Evolutionary conservation across 2,329 filamentous ascomycete genomes (phyloP).

Genomic region (Exophiala mesophila): DNA sequence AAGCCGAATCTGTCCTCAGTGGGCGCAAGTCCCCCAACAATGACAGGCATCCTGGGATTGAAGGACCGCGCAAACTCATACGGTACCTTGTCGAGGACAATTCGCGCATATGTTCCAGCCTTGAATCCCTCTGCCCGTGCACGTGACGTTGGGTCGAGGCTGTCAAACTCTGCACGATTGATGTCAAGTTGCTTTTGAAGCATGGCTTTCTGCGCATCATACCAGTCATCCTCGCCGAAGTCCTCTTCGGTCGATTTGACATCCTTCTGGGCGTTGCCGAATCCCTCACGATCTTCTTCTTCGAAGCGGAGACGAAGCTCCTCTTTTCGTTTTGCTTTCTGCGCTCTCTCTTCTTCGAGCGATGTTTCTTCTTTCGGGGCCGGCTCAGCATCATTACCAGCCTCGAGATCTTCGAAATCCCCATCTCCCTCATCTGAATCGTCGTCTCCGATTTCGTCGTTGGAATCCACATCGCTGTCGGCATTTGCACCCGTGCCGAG

Average conservation of each 20-base stretch:
- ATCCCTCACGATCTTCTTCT: slow-evolving; percentile 95
- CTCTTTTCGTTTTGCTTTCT: slow-evolving; percentile 87
- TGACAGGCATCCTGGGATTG: slow-evolving; percentile 72
- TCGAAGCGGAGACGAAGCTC: slow-evolving; percentile 93
- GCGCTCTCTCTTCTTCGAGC: slow-evolving; percentile 83
- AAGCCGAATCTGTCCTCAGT: slow-evolving; percentile 96
- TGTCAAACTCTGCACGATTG: slow-evolving; percentile 89
- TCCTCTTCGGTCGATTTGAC: slow-evolving; percentile 68
- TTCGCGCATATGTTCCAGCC: slow-evolving; percentile 87
- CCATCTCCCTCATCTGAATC: slow-evolving; percentile 65
- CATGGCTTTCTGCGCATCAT: slow-evolving; percentile 89
- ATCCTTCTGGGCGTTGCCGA: slow-evolving; percentile 77
- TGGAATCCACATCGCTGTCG: slow-evolving; percentile 48
- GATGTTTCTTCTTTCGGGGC: slow-evolving; percentile 36
- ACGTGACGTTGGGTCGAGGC: slow-evolving; percentile 77
- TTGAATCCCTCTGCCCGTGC: slow-evolving; percentile 82
- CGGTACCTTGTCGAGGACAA: slow-evolving; percentile 83
- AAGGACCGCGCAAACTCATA: slow-evolving; percentile 85
- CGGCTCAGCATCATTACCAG: slow-evolving; percentile 49
- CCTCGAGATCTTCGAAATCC: slow-evolving; percentile 81
- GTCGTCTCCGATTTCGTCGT: slow-evolving; percentile 49
- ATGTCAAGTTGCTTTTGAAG: slow-evolving; percentile 95
- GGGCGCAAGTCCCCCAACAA: slow-evolving; percentile 84
- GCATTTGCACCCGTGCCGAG: slow-evolving; percentile 54
- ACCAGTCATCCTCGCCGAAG: slow-evolving; percentile 98